Conservation (phyloP, 2,329 filamentous ascomycete species). For the Aspergillus brasiliensis region DNA sequence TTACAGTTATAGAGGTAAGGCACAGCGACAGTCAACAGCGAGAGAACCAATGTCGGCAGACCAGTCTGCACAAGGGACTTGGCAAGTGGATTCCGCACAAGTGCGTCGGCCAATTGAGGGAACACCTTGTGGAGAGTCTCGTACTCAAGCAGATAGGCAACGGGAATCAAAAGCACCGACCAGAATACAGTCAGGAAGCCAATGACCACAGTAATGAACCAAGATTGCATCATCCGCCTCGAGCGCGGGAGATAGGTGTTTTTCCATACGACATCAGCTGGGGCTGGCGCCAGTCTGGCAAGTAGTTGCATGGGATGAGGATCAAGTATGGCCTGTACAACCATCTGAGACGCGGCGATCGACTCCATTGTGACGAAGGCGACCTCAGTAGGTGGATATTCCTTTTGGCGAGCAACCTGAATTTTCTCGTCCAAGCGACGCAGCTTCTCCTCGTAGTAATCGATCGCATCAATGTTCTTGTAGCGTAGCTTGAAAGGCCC, state of each 20-base stretch:
- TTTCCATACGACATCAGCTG: slow-evolving; percentile 89
- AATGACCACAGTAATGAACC: slow-evolving; percentile 82
- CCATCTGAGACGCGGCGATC: slow-evolving; percentile 90
- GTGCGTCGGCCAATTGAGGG: slow-evolving; percentile 67
- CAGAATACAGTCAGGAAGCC: slow-evolving; percentile 82
- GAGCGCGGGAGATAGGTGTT: slow-evolving; percentile 84
- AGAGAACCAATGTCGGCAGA: slow-evolving; percentile 80
- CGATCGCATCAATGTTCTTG: slow-evolving; percentile 81
- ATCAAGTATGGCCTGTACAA: slow-evolving; percentile 90
- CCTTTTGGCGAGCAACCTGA: slow-evolving; percentile 66
- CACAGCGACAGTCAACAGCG: slow-evolving; percentile 83
- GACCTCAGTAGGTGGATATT: slow-evolving; percentile 75
- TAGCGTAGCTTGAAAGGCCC: slow-evolving; percentile 73
- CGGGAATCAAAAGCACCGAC: slow-evolving; percentile 76
- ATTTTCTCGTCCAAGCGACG: slow-evolving; percentile 78
- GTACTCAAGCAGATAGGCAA: slow-evolving; percentile 78
- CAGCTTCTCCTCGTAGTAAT: slow-evolving; percentile 89
- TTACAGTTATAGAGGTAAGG: slow-evolving; percentile 91
- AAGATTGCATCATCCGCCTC: slow-evolving; percentile 74
- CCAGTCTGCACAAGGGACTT: slow-evolving; percentile 82
- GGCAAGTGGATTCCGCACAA: slow-evolving; percentile 69
- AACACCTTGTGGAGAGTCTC: slow-evolving; percentile 76
- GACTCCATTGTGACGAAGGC: slow-evolving; percentile 98
- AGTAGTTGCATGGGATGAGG: slow-evolving; percentile 83
- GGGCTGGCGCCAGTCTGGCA: slow-evolving; percentile 82